phyloP scores from a whole-genome alignment of 768 basidiomycete species.

The Lentinula sp. region DNA sequence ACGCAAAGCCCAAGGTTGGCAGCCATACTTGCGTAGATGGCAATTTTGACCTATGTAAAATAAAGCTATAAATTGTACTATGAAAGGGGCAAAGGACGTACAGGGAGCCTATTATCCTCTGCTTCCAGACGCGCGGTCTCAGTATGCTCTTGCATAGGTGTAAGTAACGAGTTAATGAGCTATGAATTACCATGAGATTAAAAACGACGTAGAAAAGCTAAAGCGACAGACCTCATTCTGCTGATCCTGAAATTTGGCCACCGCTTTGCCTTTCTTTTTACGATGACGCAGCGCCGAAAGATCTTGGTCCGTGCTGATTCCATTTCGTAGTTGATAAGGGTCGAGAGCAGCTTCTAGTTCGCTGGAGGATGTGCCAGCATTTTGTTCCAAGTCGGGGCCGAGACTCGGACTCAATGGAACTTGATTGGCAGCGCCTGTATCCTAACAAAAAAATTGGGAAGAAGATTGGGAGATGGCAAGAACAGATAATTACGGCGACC shows the following conservation, averaged over 20 bases:
- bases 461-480: neutral
- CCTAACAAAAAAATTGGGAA: neutral
- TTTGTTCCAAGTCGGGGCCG: neutral
- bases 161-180: conserved; percentile 85
- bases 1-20: conserved; percentile 70
- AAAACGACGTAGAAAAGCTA: neutral
- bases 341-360: neutral
- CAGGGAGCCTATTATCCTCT: conserved; percentile 59
- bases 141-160: conserved; percentile 87
- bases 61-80: neutral
- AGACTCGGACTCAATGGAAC: neutral
- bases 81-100: conserved; percentile 24
- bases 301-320: conserved; percentile 1
- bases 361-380: neutral
- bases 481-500: neutral
- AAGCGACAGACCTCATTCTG: conserved; percentile 61
- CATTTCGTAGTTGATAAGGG: conserved; percentile 1
- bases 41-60: conserved; percentile 69
- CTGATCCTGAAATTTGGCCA: conserved; percentile 61
- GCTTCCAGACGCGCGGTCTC: conserved; percentile 72
- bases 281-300: neutral
- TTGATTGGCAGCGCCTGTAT: neutral
- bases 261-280: conserved; percentile 5
- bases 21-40: conserved; percentile 77
- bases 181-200: conserved; percentile 22